Percentiles rank a stretch among this genome's conserved stretches.
These are phyloP conservation scores for Coniochaeta ligniaria DNA, from an alignment of 2,329 filamentous ascomycete species.

Conservation along the genomic window DNA sequence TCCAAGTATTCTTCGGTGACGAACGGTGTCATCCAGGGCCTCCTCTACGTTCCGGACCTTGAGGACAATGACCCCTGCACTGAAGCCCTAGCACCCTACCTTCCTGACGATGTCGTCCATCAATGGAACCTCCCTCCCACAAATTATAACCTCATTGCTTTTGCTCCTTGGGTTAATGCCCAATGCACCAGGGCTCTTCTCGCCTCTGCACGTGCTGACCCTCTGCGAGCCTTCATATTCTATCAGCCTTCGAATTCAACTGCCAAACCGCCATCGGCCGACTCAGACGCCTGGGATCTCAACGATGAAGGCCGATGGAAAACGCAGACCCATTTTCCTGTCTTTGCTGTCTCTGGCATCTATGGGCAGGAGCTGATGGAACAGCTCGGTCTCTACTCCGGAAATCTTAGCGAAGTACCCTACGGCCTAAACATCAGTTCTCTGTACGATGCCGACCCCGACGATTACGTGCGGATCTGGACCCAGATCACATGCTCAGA, in stretches of 20 bases:
- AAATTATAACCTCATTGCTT: slow-evolving; percentile 68
- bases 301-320: slow-evolving; percentile 67
- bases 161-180: slow-evolving; percentile 78
- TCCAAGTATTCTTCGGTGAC: slow-evolving; percentile 53
- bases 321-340: slow-evolving; percentile 61
- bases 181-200: slow-evolving; percentile 72
- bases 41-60: slow-evolving; percentile 80
- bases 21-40: slow-evolving; percentile 61
- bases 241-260: slow-evolving; percentile 51
- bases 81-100: slow-evolving; percentile 52
- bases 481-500: slow-evolving; percentile 43
- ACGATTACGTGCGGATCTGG: slow-evolving; percentile 55
- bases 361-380: slow-evolving; percentile 63
- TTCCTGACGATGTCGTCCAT: slow-evolving; percentile 71
- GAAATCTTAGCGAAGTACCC: slow-evolving; percentile 58
- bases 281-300: slow-evolving; percentile 63
- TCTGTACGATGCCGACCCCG: slow-evolving; percentile 45
- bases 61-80: slow-evolving; percentile 51
- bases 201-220: slow-evolving; percentile 46
- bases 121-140: slow-evolving; percentile 59
- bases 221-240: slow-evolving; percentile 57
- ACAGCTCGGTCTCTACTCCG: slow-evolving; percentile 69
- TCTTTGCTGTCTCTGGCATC: slow-evolving; percentile 71
- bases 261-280: slow-evolving; percentile 56
- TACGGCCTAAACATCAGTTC: slow-evolving; percentile 48